A percentile compares a stretch with the other conserved stretches of the same genome.
Conservation (phyloP, 176 grass and related monocot genomes). For the Hordeum vulgare region MorexV3_pseudomolecules_assembly NC_058519.1:18850301-18850800, state of each 20-base stretch:
- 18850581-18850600: too few relatives aligned
- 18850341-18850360: not conserved
- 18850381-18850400: not conserved
- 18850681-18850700: too few relatives aligned
- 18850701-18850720: slow-evolving; percentile 3
- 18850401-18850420: not conserved
- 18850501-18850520: too few relatives aligned
- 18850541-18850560: too few relatives aligned
- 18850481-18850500: not conserved
- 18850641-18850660: too few relatives aligned
- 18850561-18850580: too few relatives aligned
- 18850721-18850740: not conserved
- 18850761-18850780: not conserved
- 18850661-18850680: too few relatives aligned
- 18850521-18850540: too few relatives aligned
- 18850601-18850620: too few relatives aligned
- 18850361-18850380: not conserved
- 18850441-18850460: not conserved
- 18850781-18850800: not conserved
- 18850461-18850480: not conserved
- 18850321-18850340: not conserved
- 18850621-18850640: too few relatives aligned
- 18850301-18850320: too few relatives aligned
- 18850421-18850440: not conserved
- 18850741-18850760: not conserved